A percentile compares a stretch with the other conserved stretches of the same genome.
These are phyloP conservation scores for Daldinia caldariorum DNA, from an alignment of 495 filamentous ascomycete species.

Conservation along the genomic window DNA sequence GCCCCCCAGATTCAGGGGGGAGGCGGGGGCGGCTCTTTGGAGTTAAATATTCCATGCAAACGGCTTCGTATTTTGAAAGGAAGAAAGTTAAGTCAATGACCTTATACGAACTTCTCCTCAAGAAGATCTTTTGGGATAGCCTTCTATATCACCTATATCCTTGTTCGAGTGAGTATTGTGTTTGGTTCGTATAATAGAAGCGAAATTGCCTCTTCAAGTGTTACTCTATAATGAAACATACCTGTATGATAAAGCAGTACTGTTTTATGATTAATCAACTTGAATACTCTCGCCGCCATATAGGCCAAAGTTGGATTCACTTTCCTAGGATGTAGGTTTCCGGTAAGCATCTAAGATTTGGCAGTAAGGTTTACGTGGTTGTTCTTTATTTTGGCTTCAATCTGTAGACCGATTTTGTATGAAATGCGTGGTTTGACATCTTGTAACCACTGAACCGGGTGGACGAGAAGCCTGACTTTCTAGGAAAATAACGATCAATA, in stretches of 20 bases:
- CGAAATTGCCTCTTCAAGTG: neutral
- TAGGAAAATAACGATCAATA: constrained; percentile 15
- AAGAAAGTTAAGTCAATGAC: neutral
- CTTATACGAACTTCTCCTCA: neutral
- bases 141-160: neutral
- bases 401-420: constrained; percentile 37
- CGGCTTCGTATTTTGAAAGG: neutral
- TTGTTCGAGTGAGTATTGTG: neutral
- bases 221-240: too few relatives aligned
- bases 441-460: constrained; percentile 25
- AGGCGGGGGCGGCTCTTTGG: neutral
- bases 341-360: constrained; percentile 28
- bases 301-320: constrained; percentile 37
- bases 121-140: neutral
- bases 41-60: neutral
- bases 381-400: constrained; percentile 24
- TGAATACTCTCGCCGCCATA: constrained; percentile 30
- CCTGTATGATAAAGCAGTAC: neutral
- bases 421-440: constrained; percentile 18
- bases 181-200: neutral
- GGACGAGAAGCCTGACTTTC: neutral
- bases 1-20: neutral
- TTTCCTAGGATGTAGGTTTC: constrained; percentile 34
- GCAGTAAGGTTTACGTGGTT: constrained; percentile 34
- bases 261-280: neutral